phyloP scores from a whole-genome alignment of 192 early-diverging fungal species.

The Coemansia sp. region DNA sequence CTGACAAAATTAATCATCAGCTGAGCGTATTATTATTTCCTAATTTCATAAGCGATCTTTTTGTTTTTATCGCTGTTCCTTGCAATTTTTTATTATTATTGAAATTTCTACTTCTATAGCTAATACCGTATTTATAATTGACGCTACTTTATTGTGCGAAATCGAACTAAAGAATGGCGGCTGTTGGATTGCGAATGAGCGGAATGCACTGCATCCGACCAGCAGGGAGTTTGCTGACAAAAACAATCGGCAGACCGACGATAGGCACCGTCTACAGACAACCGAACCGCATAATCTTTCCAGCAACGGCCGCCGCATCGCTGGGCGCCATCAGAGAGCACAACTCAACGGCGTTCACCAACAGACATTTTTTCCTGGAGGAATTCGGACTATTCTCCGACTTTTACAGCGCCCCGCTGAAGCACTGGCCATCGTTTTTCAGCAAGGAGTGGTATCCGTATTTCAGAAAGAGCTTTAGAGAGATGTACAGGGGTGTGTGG shows the following conservation, averaged over 20 bases:
- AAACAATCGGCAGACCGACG: no score
- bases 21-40: no score
- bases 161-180: slow-evolving; percentile 18
- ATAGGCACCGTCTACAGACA: no score
- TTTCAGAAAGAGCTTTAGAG: not conserved
- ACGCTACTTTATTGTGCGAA: not conserved
- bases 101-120: not conserved
- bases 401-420: slow-evolving; percentile 16
- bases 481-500: slow-evolving; percentile 12
- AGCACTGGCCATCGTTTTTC: slow-evolving; percentile 18
- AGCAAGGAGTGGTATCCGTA: slow-evolving; percentile 10
- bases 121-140: not conserved
- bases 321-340: slow-evolving; percentile 9
- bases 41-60: not conserved
- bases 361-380: slow-evolving; percentile 26
- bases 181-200: slow-evolving; percentile 14
- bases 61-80: not conserved
- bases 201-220: slow-evolving; percentile 1
- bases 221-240: no score
- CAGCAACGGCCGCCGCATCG: not conserved
- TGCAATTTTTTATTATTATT: not conserved
- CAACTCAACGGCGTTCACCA: slow-evolving; percentile 5
- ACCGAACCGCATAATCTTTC: not conserved
- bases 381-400: slow-evolving; percentile 39
- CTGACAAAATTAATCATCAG: no score